A percentile compares a stretch with the other conserved stretches of the same genome.
phyloP scores from a whole-genome alignment of 2,329 filamentous ascomycete species.

The Cercospora citrullina region DNA sequence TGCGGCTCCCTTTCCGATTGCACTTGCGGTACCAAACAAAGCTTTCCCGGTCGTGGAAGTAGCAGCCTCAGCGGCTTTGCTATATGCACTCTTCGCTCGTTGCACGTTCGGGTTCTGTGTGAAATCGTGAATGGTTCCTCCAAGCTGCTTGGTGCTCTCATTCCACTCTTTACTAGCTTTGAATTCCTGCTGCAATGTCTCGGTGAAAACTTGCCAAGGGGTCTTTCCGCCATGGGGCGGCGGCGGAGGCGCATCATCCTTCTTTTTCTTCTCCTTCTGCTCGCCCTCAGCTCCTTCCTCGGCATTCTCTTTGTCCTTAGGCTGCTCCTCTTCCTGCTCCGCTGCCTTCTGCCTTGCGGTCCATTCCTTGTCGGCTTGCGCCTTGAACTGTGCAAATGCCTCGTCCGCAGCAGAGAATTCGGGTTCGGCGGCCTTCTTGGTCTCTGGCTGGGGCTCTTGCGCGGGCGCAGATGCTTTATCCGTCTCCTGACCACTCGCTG shows the following conservation, averaged over 20 bases:
- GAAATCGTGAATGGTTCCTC: slow-evolving; percentile 85
- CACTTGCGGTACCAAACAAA: slow-evolving; percentile 80
- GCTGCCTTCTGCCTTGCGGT: slow-evolving; percentile 48
- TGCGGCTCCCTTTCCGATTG: slow-evolving; percentile 82
- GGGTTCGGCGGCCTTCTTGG: slow-evolving; percentile 27
- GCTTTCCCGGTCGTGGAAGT: slow-evolving; percentile 75
- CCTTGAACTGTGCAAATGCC: slow-evolving; percentile 38
- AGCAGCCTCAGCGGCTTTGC: slow-evolving; percentile 80
- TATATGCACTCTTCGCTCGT: slow-evolving; percentile 80
- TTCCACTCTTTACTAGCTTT: slow-evolving; percentile 99
- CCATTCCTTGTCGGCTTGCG: slow-evolving; percentile 41
- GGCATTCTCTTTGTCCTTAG: slow-evolving; percentile 44
- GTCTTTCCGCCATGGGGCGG: slow-evolving; percentile 98
- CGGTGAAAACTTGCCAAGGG: slow-evolving; percentile 97
- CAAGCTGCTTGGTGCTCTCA: slow-evolving; percentile 93
- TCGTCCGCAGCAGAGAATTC: slow-evolving; percentile 38
- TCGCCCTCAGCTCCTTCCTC: slow-evolving; percentile 50
- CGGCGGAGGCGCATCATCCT: slow-evolving; percentile 68
- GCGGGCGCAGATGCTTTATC: slow-evolving; percentile 41
- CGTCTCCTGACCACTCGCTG: slow-evolving; percentile 40
- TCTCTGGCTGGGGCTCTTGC: slow-evolving; percentile 38
- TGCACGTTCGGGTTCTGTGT: slow-evolving; percentile 89
- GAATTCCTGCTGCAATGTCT: slow-evolving; percentile 92
- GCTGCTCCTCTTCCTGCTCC: slow-evolving; percentile 30
- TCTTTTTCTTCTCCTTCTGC: slow-evolving; percentile 60